A percentile compares a stretch with the other conserved stretches of the same genome.
Conservation (phyloP, 1,284 basidiomycete species). For the Inonotus hispidus region DNA sequence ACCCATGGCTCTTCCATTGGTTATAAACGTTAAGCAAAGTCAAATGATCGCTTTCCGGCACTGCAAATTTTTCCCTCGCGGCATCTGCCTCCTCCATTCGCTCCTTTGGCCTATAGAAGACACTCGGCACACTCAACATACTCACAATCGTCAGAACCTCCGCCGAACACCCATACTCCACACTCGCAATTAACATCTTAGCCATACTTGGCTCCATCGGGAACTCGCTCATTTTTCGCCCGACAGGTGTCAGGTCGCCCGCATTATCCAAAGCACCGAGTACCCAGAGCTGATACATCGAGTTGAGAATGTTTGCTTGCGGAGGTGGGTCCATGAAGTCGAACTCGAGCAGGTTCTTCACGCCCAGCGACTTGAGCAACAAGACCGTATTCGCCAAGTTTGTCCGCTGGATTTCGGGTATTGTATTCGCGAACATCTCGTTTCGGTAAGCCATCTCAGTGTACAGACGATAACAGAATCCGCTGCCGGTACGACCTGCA, state of each 20-base stretch:
- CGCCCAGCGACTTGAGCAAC: constrained; percentile 56
- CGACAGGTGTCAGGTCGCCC: constrained; percentile 89
- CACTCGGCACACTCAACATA: constrained; percentile 96
- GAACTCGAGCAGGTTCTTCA: constrained; percentile 58
- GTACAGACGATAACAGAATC: constrained; percentile 91
- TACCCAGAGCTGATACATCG: constrained; percentile 99
- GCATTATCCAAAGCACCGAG: constrained; percentile 96
- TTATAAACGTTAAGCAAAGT: constrained; percentile 96
- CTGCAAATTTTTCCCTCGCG: constrained; percentile 96
- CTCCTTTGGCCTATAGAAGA: constrained; percentile 95
- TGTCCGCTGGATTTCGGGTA: constrained; percentile 63
- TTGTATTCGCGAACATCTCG: constrained; percentile 77
- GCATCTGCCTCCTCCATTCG: constrained; percentile 95
- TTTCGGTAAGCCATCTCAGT: constrained; percentile 89
- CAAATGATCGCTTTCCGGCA: constrained; percentile 96
- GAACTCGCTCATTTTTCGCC: constrained; percentile 97
- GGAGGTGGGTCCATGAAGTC: constrained; percentile 48
- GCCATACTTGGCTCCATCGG: constrained; percentile 98
- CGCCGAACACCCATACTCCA: constrained; percentile 87
- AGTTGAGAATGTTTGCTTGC: constrained; percentile 90
- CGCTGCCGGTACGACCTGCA: constrained; percentile 93
- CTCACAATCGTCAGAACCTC: constrained; percentile 99
- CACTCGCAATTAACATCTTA: constrained; percentile 96
- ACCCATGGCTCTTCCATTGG: constrained; percentile 96
- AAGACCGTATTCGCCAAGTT: constrained; percentile 63